Evolutionary conservation across 805 yeast genomes (phyloP), one percentile per base, ranked within the genome.

Genomic region (Metschnikowia cerradonensis): DNA sequence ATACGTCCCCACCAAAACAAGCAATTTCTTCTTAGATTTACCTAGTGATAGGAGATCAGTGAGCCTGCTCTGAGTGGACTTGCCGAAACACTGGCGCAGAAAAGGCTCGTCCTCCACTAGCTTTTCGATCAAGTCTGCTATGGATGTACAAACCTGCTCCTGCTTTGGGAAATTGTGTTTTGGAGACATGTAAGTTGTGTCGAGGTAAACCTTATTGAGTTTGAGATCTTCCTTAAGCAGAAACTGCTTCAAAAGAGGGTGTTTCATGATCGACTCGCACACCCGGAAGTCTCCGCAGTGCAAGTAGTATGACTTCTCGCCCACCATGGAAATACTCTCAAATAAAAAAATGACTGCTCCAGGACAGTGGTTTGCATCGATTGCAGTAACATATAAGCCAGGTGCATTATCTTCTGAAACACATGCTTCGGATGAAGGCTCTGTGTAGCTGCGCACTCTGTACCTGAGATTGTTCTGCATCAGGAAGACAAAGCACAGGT

Each of bases 271-370:
- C 3, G 61, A 58, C 34, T 68, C 67, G 55, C 79, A 78, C 10
- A 90, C 90, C 51, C 99, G 72, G 61, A 92, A 94, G 68, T 94
- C 99, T 2, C 99, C 99, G 47, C 97, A 90, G 65, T 94, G 99
- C 32, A 94, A 67, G 3, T 77, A 73, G 39, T 67, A 67, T 15
- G 66, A 62, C 2, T 52, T 50, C 1, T 54, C 48, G 0, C 66
- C 64, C 4, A 54, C 57, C n/a, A 49, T 42, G 0, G 70, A 56
- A 17, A 63, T 64, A 3, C 77, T 67, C 59, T 84, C 85, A 59
- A 89, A 86, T 11, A 90, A 67, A 52, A 91, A 87, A 0, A 94
- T 79, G 0, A 82, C 89, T 2, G 97, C 89, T 1, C 99, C 99
- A 1, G 99, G 99, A 67, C 99, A 94, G 67, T 94, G 99, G 59